phyloP scores from a whole-genome alignment of 2,329 filamentous ascomycete species.

The Colletotrichum plurivorum region DNA sequence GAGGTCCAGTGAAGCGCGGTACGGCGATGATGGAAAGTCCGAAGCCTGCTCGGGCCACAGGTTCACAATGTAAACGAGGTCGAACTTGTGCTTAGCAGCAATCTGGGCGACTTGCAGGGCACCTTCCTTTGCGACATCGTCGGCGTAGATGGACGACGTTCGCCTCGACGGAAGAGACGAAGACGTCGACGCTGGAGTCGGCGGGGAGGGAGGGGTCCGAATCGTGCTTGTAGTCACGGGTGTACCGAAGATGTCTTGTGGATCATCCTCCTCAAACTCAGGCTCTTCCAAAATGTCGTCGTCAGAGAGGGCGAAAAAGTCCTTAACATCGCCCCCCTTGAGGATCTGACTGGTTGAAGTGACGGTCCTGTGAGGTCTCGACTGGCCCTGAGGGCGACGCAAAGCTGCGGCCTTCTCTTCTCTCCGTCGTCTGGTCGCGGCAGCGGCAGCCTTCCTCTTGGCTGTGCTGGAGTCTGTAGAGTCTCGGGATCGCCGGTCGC shows the following conservation, averaged over 20 bases:
- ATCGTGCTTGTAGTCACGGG: conserved; percentile 9
- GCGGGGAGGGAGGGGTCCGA: conserved; percentile 23
- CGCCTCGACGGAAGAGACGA: conserved; percentile 25
- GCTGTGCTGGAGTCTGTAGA: conserved; percentile 31
- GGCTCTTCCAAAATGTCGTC: conserved; percentile 69
- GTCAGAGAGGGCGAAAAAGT: conserved; percentile 54
- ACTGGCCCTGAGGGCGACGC: conserved; percentile 48
- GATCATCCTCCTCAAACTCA: background rate
- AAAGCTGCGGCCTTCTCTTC: conserved; percentile 42
- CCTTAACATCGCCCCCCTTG: conserved; percentile 45
- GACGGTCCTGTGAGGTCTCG: conserved; percentile 43
- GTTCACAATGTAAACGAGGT: conserved; percentile 71
- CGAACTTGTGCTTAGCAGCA: conserved; percentile 69
- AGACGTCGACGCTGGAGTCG: conserved; percentile 31
- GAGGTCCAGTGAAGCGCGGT: conserved; percentile 39
- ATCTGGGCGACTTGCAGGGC: conserved; percentile 64
- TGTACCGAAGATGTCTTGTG: conserved; percentile 1
- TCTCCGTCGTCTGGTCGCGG: conserved; percentile 32
- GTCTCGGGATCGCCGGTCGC: conserved; percentile 45
- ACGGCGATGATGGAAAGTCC: conserved; percentile 35
- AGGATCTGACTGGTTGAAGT: conserved; percentile 42
- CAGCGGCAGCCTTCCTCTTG: conserved; percentile 32
- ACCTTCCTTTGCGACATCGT: conserved; percentile 42
- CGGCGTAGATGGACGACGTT: conserved; percentile 30
- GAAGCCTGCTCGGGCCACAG: conserved; percentile 62